Base-by-base conservation (phyloP, 768 basidiomycete genomes). In the Hysterangium stoloniferum region DNA sequence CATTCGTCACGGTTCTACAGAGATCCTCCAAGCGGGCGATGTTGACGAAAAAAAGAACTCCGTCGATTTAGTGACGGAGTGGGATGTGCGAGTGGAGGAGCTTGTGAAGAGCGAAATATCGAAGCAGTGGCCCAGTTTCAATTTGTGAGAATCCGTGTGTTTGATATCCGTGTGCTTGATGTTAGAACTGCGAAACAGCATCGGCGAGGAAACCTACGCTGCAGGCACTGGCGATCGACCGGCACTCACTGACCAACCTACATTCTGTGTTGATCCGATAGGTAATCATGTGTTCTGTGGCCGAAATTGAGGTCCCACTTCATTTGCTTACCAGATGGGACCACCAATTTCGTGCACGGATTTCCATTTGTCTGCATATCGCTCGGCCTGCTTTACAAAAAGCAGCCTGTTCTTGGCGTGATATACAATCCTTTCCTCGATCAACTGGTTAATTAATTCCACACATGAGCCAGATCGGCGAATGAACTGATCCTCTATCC, bases 201-300 rank as follows among this genome's bases (percentile, higher is more conserved):
- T 97, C 52, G 95, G 95, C 51, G 95, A 99, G 62, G 95, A 98
- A 68, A 86, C 86, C 0, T 93, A 86, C 58, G 80, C 89, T 7
- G 75, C 83, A 4, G 89, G 89, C n/a, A 11, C 9, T 12, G n/a
- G 57, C 61, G 64, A 73, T 52, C 73, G 78, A 27, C 73, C 75
- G 17, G 73, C 80, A 9, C 66, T 95, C 51, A 90, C 88, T 1
- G 86, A 96, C 58, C 82, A 81, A 27, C 92, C 93, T 4, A 98
- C 95, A 0, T 99, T 87, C 71, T 96, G 95, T 59, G 88, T 95
- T 37, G 94, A 98, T 64, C 94, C 94, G 28, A 95, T 96, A 52
- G 93, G 87, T 84, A 57, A n/a, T 44, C 34, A 13, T 17, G 42
- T n/a, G 22, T 40, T 4, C 19, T 22, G 25, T 27, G 22, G n/a